phyloP scores from a whole-genome alignment of 2,329 filamentous ascomycete genomes.

The Fusarium temperatum region DNA sequence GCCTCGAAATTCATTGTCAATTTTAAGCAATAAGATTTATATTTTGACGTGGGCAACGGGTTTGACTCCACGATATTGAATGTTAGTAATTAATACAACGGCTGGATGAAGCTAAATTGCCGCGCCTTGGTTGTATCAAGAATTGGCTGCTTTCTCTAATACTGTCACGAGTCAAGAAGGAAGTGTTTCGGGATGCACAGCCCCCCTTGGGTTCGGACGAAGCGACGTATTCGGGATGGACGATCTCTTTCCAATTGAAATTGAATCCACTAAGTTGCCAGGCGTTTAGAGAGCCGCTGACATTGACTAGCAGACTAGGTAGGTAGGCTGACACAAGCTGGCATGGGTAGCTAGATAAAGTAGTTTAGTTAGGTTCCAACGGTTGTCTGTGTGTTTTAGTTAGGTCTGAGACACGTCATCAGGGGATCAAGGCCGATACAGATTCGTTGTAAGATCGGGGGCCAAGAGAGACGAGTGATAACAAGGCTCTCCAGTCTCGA shows the following conservation, averaged over 20 bases:
- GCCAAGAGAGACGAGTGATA: neutral
- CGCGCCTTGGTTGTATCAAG: neutral
- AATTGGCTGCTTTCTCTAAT: neutral
- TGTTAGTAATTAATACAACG: neutral
- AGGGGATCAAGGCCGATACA: neutral
- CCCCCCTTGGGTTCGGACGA: slow-evolving; percentile 21
- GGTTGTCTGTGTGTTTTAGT: slow-evolving; percentile 21
- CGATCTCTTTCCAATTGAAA: neutral
- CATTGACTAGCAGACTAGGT: neutral
- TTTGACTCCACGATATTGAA: neutral
- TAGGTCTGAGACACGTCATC: slow-evolving; percentile 31
- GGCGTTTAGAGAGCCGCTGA: slow-evolving; percentile 8
- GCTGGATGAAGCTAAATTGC: neutral
- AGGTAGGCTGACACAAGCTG: neutral
- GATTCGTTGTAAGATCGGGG: neutral
- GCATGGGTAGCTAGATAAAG: neutral
- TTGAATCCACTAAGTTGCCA: neutral
- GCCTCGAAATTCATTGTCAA: neutral
- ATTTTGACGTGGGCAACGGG: neutral
- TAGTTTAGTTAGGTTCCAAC: slow-evolving; percentile 18
- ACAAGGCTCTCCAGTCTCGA: neutral
- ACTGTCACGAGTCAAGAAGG: neutral
- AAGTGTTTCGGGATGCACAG: slow-evolving; percentile 26
- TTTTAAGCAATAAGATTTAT: neutral
- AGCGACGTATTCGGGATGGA: slow-evolving; percentile 24